phyloP scores from a whole-genome alignment of 257 asterid species.

The Petunia axillaris region DNA sequence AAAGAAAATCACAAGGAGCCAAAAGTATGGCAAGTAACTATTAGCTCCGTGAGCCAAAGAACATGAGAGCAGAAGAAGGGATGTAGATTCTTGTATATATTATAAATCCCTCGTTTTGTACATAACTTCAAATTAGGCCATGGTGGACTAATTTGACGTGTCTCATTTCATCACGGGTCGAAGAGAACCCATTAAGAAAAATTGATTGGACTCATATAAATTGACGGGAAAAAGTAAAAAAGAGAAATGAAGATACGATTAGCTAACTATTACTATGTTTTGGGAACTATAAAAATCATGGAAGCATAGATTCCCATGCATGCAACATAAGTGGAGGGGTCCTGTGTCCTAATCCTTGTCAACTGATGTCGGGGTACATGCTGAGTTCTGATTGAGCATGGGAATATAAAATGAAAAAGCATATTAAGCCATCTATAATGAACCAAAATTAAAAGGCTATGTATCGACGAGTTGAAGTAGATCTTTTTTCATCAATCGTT shows the following conservation, averaged over 20 bases:
- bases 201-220: background rate
- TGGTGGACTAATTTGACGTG: background rate
- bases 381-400: background rate
- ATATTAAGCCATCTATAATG: background rate
- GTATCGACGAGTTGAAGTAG: too few relatives aligned
- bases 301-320: background rate
- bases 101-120: background rate
- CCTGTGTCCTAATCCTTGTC: background rate
- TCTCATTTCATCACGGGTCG: background rate
- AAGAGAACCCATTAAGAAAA: background rate
- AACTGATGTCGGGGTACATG: conserved; percentile 4
- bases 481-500: too few relatives aligned
- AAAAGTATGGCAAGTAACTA: background rate
- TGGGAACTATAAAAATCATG: background rate
- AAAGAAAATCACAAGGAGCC: background rate
- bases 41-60: conserved; percentile 22
- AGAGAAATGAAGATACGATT: background rate
- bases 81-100: background rate
- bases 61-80: background rate
- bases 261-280: background rate
- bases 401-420: conserved; percentile 5
- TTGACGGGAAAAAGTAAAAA: background rate
- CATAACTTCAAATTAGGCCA: background rate
- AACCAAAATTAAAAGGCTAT: too few relatives aligned
- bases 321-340: background rate